Conservation (phyloP, 805 yeast genomes). For the Yarrowia deformans region DNA sequence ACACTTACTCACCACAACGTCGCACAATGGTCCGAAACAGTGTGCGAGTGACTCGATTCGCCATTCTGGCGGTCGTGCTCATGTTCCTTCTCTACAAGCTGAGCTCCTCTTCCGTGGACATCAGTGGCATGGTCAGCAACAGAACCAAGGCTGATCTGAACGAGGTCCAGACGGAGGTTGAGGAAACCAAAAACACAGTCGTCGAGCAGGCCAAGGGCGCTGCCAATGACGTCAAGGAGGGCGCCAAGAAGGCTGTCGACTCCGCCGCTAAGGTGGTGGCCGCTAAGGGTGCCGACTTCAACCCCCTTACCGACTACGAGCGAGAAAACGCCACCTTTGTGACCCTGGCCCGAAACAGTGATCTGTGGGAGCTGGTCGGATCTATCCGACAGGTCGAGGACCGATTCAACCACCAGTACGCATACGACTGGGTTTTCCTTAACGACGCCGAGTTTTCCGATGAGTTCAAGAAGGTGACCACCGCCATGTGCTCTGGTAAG, state of each 20-base stretch:
- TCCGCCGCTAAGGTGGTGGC: conserved; percentile 23
- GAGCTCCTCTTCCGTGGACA: conserved; percentile 34
- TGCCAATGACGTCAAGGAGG: conserved; percentile 38
- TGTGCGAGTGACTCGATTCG: conserved; percentile 50
- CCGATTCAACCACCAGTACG: conserved; percentile 74
- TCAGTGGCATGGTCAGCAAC: conserved; percentile 18
- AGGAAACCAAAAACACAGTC: conserved; percentile 23
- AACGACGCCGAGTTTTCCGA: conserved; percentile 79
- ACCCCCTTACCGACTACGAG: conserved; percentile 42
- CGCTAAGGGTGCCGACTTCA: conserved; percentile 36
- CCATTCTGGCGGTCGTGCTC: conserved; percentile 49
- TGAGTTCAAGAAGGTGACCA: conserved; percentile 66
- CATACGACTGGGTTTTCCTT: conserved; percentile 92
- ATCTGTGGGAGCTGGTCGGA: conserved; percentile 61
- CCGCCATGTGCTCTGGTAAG: conserved; percentile 66
- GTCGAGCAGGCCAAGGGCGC: conserved; percentile 34
- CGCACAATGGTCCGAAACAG: conserved; percentile 50
- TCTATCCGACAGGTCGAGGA: conserved; percentile 78
- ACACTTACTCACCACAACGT: background rate
- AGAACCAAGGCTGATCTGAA: conserved; percentile 29
- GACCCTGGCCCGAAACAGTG: conserved; percentile 73
- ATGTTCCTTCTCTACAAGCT: conserved; percentile 50
- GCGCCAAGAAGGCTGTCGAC: conserved; percentile 30
- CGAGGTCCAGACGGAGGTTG: conserved; percentile 13
- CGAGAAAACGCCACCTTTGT: conserved; percentile 56